A percentile compares a stretch with the other conserved stretches of the same genome.
These are phyloP conservation scores for Talaromyces amestolkiae DNA, from an alignment of 2,329 filamentous ascomycete species.

Conservation along the genomic window DNA sequence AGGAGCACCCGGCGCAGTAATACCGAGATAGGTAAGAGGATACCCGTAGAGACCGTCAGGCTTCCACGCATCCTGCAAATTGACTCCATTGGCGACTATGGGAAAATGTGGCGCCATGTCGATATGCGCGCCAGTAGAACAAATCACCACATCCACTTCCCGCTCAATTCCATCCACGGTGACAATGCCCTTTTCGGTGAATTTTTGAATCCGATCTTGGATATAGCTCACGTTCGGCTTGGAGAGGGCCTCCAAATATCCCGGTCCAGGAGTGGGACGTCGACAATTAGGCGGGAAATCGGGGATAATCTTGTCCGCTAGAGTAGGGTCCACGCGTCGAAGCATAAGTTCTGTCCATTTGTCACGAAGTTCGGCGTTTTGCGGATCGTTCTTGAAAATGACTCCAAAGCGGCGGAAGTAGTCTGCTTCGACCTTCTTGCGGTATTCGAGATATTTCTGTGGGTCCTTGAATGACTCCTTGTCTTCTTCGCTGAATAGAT, in stretches of 20 bases:
- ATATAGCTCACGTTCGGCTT: constrained; percentile 64
- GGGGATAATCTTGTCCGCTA: constrained; percentile 58
- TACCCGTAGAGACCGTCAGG: constrained; percentile 57
- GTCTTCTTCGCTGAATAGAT: constrained; percentile 55
- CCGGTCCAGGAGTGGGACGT: constrained; percentile 63
- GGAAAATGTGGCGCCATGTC: constrained; percentile 60
- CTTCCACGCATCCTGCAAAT: constrained; percentile 58
- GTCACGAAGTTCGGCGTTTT: constrained; percentile 49
- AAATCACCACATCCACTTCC: constrained; percentile 64
- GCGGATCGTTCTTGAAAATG: constrained; percentile 55
- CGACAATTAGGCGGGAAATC: constrained; percentile 65
- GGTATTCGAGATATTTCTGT: constrained; percentile 58
- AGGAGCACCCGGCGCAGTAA: constrained; percentile 63
- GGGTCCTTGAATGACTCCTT: constrained; percentile 60
- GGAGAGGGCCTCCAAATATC: constrained; percentile 64
- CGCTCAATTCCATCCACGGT: constrained; percentile 57
- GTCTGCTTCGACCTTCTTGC: constrained; percentile 57
- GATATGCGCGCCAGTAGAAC: constrained; percentile 65
- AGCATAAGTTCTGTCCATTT: constrained; percentile 56
- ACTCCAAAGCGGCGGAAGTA: constrained; percentile 61
- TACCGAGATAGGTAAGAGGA: constrained; percentile 66
- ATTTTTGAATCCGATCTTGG: constrained; percentile 54
- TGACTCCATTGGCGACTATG: constrained; percentile 54
- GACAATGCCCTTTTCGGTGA: constrained; percentile 60
- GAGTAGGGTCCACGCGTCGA: constrained; percentile 54